Evolutionary conservation across 2,329 filamentous ascomycete genomes (phyloP).

Genomic region (Drechmeria coniospora): DNA sequence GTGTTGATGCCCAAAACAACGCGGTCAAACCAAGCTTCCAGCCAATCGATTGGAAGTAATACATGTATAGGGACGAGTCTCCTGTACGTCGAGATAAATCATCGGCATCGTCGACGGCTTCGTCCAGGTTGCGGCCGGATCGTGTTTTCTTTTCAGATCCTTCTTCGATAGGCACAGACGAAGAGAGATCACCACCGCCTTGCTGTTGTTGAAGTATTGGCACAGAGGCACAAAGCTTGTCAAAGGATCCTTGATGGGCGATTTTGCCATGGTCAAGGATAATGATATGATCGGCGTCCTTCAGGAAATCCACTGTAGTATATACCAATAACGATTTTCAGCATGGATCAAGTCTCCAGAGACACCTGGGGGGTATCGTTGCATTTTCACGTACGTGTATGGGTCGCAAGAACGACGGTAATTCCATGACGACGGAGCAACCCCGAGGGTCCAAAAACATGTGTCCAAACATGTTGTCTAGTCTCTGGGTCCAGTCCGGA

Average conservation of each 20-base stretch:
- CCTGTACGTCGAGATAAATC: not conserved
- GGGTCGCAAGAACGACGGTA: not conserved
- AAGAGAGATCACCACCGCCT: not conserved
- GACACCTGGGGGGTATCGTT: too few species aligned
- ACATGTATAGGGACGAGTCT: conserved; percentile 1
- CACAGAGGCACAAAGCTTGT: too few species aligned
- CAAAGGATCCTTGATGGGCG: not conserved
- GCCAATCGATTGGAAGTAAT: conserved; percentile 1
- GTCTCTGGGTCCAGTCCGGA: conserved; percentile 1
- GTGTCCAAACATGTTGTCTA: not conserved
- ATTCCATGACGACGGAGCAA: not conserved
- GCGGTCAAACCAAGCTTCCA: not conserved
- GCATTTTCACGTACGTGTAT: not conserved
- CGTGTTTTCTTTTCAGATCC: not conserved
- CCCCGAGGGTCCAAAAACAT: not conserved
- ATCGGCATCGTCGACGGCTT: not conserved
- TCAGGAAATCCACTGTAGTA: too few species aligned
- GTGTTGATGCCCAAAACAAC: not conserved
- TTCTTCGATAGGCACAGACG: not conserved
- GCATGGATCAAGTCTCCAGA: not conserved
- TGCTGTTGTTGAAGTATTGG: too few species aligned
- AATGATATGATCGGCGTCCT: not conserved
- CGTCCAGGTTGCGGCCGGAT: too few species aligned
- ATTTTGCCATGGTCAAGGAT: not conserved
- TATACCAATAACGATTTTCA: too few species aligned